Evolutionary conservation across 2,329 filamentous ascomycete genomes (phyloP).

Genomic region (Aureobasidium musti): DNA sequence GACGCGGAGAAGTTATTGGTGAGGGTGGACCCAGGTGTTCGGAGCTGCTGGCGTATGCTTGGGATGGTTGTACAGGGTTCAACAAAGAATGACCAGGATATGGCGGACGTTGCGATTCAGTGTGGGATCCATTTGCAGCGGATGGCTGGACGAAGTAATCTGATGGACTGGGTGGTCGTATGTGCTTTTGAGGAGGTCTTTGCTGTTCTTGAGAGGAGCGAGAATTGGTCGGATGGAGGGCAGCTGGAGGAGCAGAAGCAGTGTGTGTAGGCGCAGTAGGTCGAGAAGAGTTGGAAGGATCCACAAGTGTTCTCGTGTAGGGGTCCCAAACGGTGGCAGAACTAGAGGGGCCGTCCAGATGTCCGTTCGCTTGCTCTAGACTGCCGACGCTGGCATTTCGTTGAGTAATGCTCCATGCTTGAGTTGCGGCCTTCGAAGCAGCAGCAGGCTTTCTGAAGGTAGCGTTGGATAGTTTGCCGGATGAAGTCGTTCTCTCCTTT

Average conservation of each 20-base stretch:
- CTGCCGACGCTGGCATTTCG: conserved; percentile 32
- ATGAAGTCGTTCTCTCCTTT: conserved; percentile 59
- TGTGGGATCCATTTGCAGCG: conserved; percentile 24
- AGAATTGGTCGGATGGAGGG: conserved; percentile 4
- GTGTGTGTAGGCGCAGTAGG: background rate
- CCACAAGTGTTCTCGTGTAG: conserved; percentile 40
- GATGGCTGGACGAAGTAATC: conserved; percentile 16
- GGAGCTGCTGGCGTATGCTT: conserved; percentile 16
- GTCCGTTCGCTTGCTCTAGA: conserved; percentile 30
- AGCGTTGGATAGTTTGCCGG: conserved; percentile 48
- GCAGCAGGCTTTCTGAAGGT: conserved; percentile 54
- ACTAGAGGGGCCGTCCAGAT: conserved; percentile 22
- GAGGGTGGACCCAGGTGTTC: conserved; percentile 28
- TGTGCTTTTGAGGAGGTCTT: conserved; percentile 17
- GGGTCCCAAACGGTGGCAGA: conserved; percentile 39
- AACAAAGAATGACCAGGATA: conserved; percentile 40
- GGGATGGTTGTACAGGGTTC: conserved; percentile 31
- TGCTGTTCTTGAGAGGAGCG: conserved; percentile 9
- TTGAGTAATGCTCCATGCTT: conserved; percentile 57
- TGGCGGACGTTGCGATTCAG: conserved; percentile 32
- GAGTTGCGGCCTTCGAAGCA: conserved; percentile 63
- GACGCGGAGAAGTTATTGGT: conserved; percentile 20
- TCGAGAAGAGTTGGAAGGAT: conserved; percentile 23
- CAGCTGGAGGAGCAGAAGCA: conserved; percentile 23
- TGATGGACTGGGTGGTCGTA: conserved; percentile 35